Evolutionary conservation across 192 early-diverging fungal genomes (phyloP).

Genomic region (Backusella macrospora): DNA sequence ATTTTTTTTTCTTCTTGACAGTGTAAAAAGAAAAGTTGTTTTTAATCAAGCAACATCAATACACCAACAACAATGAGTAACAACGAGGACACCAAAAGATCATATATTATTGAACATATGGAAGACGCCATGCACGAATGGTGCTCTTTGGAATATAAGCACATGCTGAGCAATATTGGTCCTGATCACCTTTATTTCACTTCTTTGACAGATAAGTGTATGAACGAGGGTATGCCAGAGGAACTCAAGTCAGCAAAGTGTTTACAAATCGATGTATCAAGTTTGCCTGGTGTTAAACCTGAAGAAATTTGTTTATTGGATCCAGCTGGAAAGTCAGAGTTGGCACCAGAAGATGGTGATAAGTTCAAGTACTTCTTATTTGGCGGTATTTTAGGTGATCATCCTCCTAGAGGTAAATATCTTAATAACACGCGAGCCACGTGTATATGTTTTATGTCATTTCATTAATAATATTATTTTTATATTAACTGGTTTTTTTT

Average conservation of each 20-base stretch:
- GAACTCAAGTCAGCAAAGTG: constrained; percentile 50
- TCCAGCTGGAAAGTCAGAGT: constrained; percentile 56
- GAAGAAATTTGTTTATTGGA: constrained; percentile 72
- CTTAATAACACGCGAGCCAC: background rate
- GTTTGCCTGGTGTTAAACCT: constrained; percentile 49
- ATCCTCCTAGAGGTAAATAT: constrained; percentile 60
- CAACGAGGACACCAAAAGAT: background rate
- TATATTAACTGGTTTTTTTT: background rate
- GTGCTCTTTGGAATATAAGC: constrained; percentile 75
- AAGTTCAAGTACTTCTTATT: constrained; percentile 76
- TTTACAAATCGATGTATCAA: constrained; percentile 52
- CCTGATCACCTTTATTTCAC: constrained; percentile 63
- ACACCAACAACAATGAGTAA: constrained; percentile 4
- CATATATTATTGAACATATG: constrained; percentile 79
- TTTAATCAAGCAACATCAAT: background rate
- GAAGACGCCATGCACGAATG: constrained; percentile 73
- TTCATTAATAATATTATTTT: background rate
- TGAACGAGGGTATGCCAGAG: constrained; percentile 45
- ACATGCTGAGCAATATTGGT: constrained; percentile 69
- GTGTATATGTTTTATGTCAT: background rate
- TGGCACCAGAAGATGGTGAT: constrained; percentile 68
- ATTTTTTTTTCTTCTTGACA: background rate
- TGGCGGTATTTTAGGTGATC: constrained; percentile 79
- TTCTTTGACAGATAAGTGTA: constrained; percentile 53
- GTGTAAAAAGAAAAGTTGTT: constrained; percentile 3